Base-by-base conservation (phyloP, 352 stramenopile species). In the Pythium apleroticum region DNA sequence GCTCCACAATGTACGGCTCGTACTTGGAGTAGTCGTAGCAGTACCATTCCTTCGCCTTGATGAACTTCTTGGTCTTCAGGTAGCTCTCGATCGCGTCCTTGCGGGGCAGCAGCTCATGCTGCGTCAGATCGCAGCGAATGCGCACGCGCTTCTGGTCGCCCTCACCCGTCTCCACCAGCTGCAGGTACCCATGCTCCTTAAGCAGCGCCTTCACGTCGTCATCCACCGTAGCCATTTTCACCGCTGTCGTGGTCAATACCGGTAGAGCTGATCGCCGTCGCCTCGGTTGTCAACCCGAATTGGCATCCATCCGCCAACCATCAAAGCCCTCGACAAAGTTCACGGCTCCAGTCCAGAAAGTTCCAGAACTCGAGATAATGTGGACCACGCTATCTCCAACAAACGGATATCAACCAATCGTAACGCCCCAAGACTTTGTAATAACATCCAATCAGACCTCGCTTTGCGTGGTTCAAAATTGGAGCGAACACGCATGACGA, bases 1-100 rank as follows among this genome's bases (percentile, higher is more conserved):
- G 87, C 48, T 80, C 53, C 24, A 96, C 86, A 59, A 97, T 95
- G 66, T 95, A 93, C 60, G 90, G 90, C 72, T 93, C 87, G 78
- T 97, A 97, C 80, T 96, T 75, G 53, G 82, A 88, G 78, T 93
- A 97, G 73, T 97, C 89, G 72, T 90, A 77, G 71, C 77, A 93
- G 70, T 97, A 97, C 88, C 86, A 93, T 73, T 93, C 82, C 50
- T 84, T 84, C 7, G 84, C 80, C 64, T 96, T 94, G 28, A 75
- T 22, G 62, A 92, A 91, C 60, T 89, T 90, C 71, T 95, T 96
- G 43, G 80, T 89, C 55, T 78, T 69, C 25, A 94, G 55, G 63
- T 95, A 77, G 64, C 75, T 59, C 62, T 84, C 71, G 46, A 96
- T 88, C 17, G 77, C 66, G 39, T 90, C 77, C 12, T 72, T 74